phyloP scores from a whole-genome alignment of 225 moss, liverwort and hornwort genomes.

The Marchantia paleacea region DNA sequence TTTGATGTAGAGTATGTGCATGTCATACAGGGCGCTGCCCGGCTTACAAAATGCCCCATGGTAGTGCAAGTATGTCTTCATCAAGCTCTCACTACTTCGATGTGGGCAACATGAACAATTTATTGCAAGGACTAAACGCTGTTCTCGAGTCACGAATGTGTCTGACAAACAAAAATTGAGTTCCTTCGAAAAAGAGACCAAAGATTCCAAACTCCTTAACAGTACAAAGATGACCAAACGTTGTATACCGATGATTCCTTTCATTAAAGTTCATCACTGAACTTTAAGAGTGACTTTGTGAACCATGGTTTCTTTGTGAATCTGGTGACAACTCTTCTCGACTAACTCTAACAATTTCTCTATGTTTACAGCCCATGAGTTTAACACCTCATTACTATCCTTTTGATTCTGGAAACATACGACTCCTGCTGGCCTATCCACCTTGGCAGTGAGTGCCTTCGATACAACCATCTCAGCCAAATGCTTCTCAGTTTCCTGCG shows the following conservation, averaged over 20 bases:
- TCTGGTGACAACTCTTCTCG: constrained; percentile 99
- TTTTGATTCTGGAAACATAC: constrained; percentile 87
- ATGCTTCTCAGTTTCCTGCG: constrained; percentile 97
- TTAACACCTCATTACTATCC: constrained; percentile 93
- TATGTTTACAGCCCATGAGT: constrained; percentile 96
- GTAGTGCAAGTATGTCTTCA: no score
- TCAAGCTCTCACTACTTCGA: no score
- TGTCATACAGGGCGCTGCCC: no score
- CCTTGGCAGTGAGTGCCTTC: constrained; percentile 89
- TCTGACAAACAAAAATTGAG: constrained; percentile 7
- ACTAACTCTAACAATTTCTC: constrained; percentile 98
- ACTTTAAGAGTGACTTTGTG: constrained; percentile 96
- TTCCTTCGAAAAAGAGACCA: background rate
- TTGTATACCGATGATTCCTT: background rate
- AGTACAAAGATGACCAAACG: background rate
- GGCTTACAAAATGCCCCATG: no score
- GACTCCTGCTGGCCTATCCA: constrained; percentile 96
- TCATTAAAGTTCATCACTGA: constrained; percentile 48
- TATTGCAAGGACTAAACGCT: constrained; percentile 6
- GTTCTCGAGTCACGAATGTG: background rate
- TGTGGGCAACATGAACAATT: constrained; percentile 3
- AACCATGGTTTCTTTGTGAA: constrained; percentile 99
- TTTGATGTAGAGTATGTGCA: no score
- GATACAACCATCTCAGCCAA: constrained; percentile 98
- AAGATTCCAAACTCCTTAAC: background rate